Base-by-base conservation (phyloP, 2,329 filamentous ascomycete species). In the Didymella sp. region DNA sequence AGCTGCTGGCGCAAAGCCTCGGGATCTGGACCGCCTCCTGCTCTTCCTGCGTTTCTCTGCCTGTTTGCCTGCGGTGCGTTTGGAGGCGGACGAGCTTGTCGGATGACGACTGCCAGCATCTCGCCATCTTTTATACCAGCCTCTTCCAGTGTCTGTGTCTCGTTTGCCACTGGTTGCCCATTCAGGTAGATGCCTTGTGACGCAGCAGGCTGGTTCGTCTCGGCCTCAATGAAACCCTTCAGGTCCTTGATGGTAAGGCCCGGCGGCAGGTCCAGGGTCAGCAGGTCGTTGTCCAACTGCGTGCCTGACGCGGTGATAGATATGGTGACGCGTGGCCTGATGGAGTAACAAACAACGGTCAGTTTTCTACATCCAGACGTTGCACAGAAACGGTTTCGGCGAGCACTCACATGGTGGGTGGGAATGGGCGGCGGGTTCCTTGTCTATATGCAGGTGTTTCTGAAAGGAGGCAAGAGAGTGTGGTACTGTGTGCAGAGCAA, bases 151-250 rank as follows among this genome's bases (percentile, higher is more conserved):
- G 92, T 96, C 76, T 92, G 89, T 56, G 84, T 78, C 69, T 93
- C 89, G 77, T 92, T 88, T 64, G 81, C 84, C 52, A 99, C 86
- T 38, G 93, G 85, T 63, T 87, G 85, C 63, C 94, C 95, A 75
- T 97, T 96, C 79, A 94, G 90, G 78, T 95, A 96, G 73, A 98
- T 88, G 72, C 92, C 88, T 76, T 97, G 92, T 43, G 89, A 83
- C 41, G 82, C 81, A 17, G 87, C 84, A 25, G 90, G 86, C 66
- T 96, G 88, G 68, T 82, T 82, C 45, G 89, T 89, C 78, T 98
- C 94, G 77, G 87, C 90, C 74, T 95, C 87, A 73, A 99, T 89
- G 72, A 92, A 90, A 73, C 88, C 90, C 77, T 96, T 96, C 64
- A 99, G 85, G 50, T 92, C 89, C 70, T 88, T 88, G 67, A 98